Base-by-base conservation (phyloP, 352 stramenopile species). In the Pythium rhizo-oryzae region DNA sequence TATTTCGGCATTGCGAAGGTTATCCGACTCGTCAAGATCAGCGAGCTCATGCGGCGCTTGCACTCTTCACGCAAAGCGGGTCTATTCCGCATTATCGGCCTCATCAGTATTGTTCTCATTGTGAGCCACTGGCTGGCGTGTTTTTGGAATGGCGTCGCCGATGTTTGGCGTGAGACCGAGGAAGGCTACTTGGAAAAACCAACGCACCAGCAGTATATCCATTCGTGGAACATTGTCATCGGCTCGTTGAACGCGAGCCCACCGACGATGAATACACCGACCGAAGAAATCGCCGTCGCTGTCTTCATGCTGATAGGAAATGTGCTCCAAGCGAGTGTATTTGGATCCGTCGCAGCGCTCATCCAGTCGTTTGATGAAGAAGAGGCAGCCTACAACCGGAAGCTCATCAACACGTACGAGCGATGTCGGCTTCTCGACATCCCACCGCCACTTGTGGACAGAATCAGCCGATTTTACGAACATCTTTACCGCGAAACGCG, bases 291-390 rank as follows among this genome's bases (percentile, higher is more conserved):
- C 54, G 84, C 81, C 0, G 81, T 91, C 8, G 81, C 81, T 7
- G 65, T 75, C 8, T 87, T 92, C 70, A 92, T 92, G 78, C 70
- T 92, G 11, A 80, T 88, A 25, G 81, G 84, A 1, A 92, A 92
- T 41, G 70, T 89, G 30, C 65, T 90, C 11, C 84, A 92, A 62
- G 84, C 84, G 35, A 90, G 68, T 24, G 84, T 92, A 11, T 92
- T 92, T 44, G 84, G 81, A 15, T 87, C 82, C 6, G 80, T 92
- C 6, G 84, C 84, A 0, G 84, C 87, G 8, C 51, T 90, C 1
- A 88, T 92, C 59, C 86, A 80, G 23, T 92, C 84, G 0, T 87
- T 92, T 33, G 82, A 92, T 61, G 81, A 92, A 64, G 74, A 84
- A 30, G 81, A 92, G 55, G 80, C 76, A 16, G 74, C 77, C 18